Base-by-base conservation (phyloP, 306 rosid species). In the Cucurbita ficifolia region DNA sequence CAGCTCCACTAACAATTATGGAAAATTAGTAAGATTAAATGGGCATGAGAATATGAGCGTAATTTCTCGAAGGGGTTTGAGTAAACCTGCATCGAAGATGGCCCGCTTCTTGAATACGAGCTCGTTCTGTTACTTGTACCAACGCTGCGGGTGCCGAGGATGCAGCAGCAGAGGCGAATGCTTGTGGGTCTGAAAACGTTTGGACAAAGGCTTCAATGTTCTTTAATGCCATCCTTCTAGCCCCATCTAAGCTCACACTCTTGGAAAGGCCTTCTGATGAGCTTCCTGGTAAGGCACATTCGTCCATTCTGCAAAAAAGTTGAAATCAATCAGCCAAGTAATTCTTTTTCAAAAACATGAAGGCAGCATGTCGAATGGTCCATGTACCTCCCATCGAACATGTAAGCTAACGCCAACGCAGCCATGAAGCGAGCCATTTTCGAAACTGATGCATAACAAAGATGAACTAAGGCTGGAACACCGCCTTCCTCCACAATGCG, bases 341-440 rank as follows among this genome's bases (percentile, higher is more conserved):
- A 7, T 54, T 39, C 19, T 54, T 61, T 17, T 36, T 4, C 38
- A 21, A 19, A 19, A 42, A 65, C 33, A 65, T 43, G n/a, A 65
- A 73, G 67, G 53, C 52, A 54, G 10, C 57, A 38, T 54, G 50
- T 6, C 33, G 11, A 29, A 21, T 17, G 14, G 62, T 74, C 46
- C 50, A 57, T 64, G 74, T 88, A 95, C 99, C 99, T 89, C 76
- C 99, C 96, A 75, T 95, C 99, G 86, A 95, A 95, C 99, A 95
- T 95, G 91, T 95, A 95, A 46, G 97, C 97, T 84, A 95, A 84
- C 65, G 99, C 99, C 79, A 95, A 79, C 2, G 99, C 96, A 70
- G 97, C 97, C 99, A 95, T 95, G 88, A 95, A 95, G 45, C 99
- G 96, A 45, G 99, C 99, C 99, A 95, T 95, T 87, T 95, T 95